Conservation (phyloP, 1,139 yeast genomes). For the Scheffersomyces stambukii region DNA sequence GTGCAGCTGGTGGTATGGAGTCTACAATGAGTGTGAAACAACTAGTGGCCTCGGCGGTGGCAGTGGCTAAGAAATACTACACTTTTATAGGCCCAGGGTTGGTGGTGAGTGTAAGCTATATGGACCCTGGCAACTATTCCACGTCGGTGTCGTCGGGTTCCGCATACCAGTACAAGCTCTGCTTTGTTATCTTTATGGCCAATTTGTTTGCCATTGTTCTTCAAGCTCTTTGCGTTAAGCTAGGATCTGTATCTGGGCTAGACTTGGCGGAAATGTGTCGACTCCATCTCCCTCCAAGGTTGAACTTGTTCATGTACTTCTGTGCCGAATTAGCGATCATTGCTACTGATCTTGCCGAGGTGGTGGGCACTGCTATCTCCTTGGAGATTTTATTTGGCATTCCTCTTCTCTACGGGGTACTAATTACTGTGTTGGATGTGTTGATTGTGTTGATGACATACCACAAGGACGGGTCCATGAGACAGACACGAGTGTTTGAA, state of each 20-base stretch:
- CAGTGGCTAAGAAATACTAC: conserved; percentile 42
- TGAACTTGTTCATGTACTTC: conserved; percentile 55
- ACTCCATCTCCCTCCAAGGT: conserved; percentile 51
- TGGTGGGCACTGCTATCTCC: conserved; percentile 77
- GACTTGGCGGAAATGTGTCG: conserved; percentile 77
- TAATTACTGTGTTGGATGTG: conserved; percentile 70
- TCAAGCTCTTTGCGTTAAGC: conserved; percentile 67
- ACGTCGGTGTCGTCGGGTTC: conserved; percentile 81
- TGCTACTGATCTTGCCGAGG: conserved; percentile 81
- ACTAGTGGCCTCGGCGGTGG: too few relatives aligned
- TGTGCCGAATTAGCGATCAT: conserved; percentile 73
- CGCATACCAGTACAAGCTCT: conserved; percentile 58
- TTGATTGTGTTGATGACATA: conserved; percentile 64
- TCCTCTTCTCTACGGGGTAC: conserved; percentile 64
- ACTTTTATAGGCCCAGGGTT: conserved; percentile 77
- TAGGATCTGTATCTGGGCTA: conserved; percentile 75
- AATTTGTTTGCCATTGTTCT: conserved; percentile 69
- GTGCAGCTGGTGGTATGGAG: too few relatives aligned
- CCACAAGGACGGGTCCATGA: conserved; percentile 66
- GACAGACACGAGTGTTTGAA: conserved; percentile 64
- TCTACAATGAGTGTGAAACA: too few relatives aligned
- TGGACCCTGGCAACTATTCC: conserved; percentile 81
- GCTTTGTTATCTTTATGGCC: conserved; percentile 61
- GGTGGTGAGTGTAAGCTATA: conserved; percentile 71
- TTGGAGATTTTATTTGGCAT: conserved; percentile 64